Evolutionary conservation across 257 asterid species (phyloP).

Genomic region (Verbascum thapsus): DNA sequence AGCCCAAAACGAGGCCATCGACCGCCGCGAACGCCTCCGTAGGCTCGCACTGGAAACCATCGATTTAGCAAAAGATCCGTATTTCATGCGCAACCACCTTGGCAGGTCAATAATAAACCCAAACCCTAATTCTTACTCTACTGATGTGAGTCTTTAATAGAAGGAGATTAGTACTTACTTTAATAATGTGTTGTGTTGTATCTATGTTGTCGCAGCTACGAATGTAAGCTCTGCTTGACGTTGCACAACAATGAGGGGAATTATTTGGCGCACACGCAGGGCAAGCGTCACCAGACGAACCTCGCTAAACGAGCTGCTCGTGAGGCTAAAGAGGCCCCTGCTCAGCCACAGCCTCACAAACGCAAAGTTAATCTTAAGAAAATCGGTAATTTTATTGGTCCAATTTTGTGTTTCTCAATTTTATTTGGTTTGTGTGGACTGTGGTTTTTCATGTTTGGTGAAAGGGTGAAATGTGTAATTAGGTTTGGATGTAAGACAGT

Average conservation of each 20-base stretch:
- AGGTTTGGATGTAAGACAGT: neutral
- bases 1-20: conserved; percentile 94
- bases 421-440: neutral
- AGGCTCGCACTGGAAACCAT: conserved; percentile 92
- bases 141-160: neutral
- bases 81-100: conserved; percentile 96
- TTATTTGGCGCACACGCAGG: conserved; percentile 96
- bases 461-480: too few relatives aligned
- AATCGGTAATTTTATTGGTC: conserved; percentile 47
- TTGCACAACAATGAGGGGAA: conserved; percentile 98
- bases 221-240: conserved; percentile 93
- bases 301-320: conserved; percentile 98
- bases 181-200: neutral
- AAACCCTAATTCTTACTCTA: neutral
- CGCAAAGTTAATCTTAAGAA: conserved; percentile 75
- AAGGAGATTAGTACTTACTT: conserved; percentile 14
- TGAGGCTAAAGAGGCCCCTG: conserved; percentile 96
- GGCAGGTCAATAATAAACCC: conserved; percentile 64
- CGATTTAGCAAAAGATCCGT: conserved; percentile 94
- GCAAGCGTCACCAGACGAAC: conserved; percentile 98
- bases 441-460: neutral
- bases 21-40: conserved; percentile 95
- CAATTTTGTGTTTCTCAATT: neutral
- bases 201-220: conserved; percentile 76
- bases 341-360: conserved; percentile 99